Base-by-base conservation (phyloP, 495 filamentous ascomycete species). In the Lepraria neglecta region DNA sequence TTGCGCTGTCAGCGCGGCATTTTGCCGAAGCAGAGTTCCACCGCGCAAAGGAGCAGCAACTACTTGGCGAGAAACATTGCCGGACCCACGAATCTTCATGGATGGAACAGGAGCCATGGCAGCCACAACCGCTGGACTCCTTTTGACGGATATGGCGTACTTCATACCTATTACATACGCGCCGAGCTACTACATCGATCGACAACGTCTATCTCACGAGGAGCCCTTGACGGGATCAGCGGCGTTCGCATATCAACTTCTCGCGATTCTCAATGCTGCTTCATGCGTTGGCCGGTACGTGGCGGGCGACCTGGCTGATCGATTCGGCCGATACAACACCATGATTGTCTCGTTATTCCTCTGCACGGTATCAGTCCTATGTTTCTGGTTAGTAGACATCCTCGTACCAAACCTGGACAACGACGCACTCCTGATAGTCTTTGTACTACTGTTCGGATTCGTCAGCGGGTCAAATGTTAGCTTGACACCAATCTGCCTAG, bases 251-350 rank as follows among this genome's bases (percentile, higher is more conserved):
- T 77, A 73, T 42, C 76, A 77, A 55, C 72, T 75, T 1, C 64
- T 78, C 7, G 74, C 76, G 0, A 75, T 80, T 12, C 70, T 79
- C 33, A 79, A 79, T 59, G 76, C 71, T 4, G 71, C 71, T 17
- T 72, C 73, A 6, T 70, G 24, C 56, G 15, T 53, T 28, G 55
- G 62, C 24, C 56, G 77, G 0, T 66, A 75, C 0, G 40, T 76
- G 4, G 70, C 67, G 64, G 87, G 86, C 7, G 76, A 84, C 59
- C 12, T 87, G 0, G 89, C 85, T 15, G 89, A 94, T 69, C 78
- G 77, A 58, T 69, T 87, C 35, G 89, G 89, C 0, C 78, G 82
- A 30, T 91, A 83, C 75, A 91, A 91, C 69, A 75, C 78, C 40
- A 85, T 85, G 70, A 77, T 88, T n/a, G 28, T 83, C 4, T 82